Percentiles rank a stretch among this genome's conserved stretches.
Conservation (phyloP, 768 basidiomycete genomes). For the Hygrocybe punicea region DNA sequence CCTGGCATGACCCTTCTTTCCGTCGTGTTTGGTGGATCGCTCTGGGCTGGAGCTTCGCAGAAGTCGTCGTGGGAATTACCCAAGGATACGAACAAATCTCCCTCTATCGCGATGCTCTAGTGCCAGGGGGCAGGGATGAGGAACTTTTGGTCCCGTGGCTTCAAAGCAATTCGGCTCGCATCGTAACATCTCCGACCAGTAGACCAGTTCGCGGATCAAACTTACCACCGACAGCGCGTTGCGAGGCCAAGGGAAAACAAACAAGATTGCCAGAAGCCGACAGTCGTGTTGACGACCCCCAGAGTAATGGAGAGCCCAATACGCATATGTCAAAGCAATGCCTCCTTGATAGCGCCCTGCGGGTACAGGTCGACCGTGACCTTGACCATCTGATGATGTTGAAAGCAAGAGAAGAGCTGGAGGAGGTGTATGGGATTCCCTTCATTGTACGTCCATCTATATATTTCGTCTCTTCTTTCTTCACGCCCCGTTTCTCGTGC, state of each 20-base stretch:
- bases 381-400: constrained; percentile 61
- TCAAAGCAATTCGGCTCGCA: too few species aligned
- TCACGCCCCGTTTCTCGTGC: not conserved
- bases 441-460: constrained; percentile 56
- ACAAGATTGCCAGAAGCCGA: not conserved
- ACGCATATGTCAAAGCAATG: not conserved
- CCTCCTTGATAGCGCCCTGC: constrained; percentile 15
- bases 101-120: constrained; percentile 67
- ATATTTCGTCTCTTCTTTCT: constrained; percentile 7
- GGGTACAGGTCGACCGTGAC: constrained; percentile 56
- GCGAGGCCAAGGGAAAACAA: not conserved
- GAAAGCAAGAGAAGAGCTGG: constrained; percentile 70
- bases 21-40: constrained; percentile 72
- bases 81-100: constrained; percentile 70
- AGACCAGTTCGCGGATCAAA: not conserved
- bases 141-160: constrained; percentile 16
- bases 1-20: constrained; percentile 40
- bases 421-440: constrained; percentile 76
- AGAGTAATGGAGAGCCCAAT: not conserved
- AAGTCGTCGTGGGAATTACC: constrained; percentile 57
- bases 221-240: not conserved
- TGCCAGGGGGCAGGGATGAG: constrained; percentile 34
- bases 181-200: not conserved
- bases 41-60: constrained; percentile 70
- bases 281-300: too few species aligned